These are phyloP conservation scores for Xylaria castorea DNA, from an alignment of 495 filamentous ascomycete species.

Conservation along the genomic window DNA sequence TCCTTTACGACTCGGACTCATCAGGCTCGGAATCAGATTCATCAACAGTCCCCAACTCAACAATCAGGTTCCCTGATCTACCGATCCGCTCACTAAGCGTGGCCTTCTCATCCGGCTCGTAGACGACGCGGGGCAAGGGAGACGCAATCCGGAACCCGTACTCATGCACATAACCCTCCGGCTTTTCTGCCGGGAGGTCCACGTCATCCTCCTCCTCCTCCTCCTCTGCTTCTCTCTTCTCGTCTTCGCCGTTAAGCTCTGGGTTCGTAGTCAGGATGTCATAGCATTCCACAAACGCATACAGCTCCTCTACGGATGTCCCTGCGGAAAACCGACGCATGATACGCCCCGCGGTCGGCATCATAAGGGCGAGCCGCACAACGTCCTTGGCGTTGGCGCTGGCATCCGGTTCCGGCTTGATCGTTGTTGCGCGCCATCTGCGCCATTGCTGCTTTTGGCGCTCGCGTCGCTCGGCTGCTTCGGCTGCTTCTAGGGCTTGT, in stretches of 20 bases:
- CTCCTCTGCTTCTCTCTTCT: constrained; percentile 40
- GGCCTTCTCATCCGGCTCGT: constrained; percentile 67
- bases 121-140: constrained; percentile 80
- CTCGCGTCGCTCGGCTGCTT: constrained; percentile 64
- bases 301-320: constrained; percentile 82
- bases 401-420: constrained; percentile 71
- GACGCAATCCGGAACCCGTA: constrained; percentile 84
- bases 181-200: constrained; percentile 49
- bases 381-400: constrained; percentile 63
- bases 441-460: constrained; percentile 74
- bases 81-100: constrained; percentile 76
- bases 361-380: constrained; percentile 81
- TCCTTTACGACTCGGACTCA: not conserved
- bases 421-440: constrained; percentile 73
- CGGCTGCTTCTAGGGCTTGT: constrained; percentile 63
- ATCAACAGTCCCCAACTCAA: constrained; percentile 61
- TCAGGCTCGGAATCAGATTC: constrained; percentile 39
- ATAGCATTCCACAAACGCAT: constrained; percentile 96
- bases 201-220: constrained; percentile 36
- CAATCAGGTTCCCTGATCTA: constrained; percentile 84
- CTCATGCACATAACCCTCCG: constrained; percentile 73
- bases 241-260: constrained; percentile 39
- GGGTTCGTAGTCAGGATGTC: constrained; percentile 56
- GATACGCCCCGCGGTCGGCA: constrained; percentile 68
- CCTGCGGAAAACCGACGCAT: constrained; percentile 72